These are phyloP conservation scores for Fusarium nelsonii DNA, from an alignment of 2,329 filamentous ascomycete genomes.

Conservation along the genomic window DNA sequence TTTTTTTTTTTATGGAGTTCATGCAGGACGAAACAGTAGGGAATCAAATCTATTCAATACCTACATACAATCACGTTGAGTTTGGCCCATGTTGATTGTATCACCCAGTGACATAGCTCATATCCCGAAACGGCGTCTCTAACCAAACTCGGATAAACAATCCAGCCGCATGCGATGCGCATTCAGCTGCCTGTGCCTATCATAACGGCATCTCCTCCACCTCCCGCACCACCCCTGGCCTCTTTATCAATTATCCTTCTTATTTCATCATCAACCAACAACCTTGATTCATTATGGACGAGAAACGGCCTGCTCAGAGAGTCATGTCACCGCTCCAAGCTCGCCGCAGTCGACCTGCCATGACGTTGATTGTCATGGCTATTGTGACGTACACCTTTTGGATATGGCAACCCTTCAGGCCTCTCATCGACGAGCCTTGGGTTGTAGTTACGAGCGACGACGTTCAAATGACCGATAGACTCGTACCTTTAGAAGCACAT, in stretches of 20 bases:
- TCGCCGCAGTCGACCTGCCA: slow-evolving; percentile 45
- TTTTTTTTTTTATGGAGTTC: background rate
- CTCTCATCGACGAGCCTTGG: slow-evolving; percentile 23
- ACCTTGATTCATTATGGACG: slow-evolving; percentile 48
- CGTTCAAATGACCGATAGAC: slow-evolving; percentile 35
- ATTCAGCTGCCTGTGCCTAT: slow-evolving; percentile 20
- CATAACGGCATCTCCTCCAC: slow-evolving; percentile 34
- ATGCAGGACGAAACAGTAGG: background rate
- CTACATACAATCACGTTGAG: background rate
- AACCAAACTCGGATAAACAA: slow-evolving; percentile 35
- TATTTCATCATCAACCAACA: background rate
- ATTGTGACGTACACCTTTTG: slow-evolving; percentile 45
- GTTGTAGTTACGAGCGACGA: slow-evolving; percentile 5
- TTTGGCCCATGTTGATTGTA: background rate
- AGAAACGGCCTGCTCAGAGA: slow-evolving; percentile 45
- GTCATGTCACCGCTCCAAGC: slow-evolving; percentile 43
- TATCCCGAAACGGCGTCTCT: slow-evolving; percentile 16
- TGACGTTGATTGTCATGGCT: slow-evolving; percentile 43
- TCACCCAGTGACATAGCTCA: slow-evolving; percentile 11
- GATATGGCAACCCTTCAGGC: slow-evolving; percentile 44
- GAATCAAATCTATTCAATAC: background rate
- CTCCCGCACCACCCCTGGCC: slow-evolving; percentile 14
- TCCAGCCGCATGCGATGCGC: slow-evolving; percentile 32
- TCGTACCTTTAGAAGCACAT: slow-evolving; percentile 88
- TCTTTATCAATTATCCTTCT: slow-evolving; percentile 10